Percentiles rank a stretch among this genome's conserved stretches.
Evolutionary conservation across 345 rosid genomes (phyloP).

Genomic region (Psidium friedrichsthalianum): DNA sequence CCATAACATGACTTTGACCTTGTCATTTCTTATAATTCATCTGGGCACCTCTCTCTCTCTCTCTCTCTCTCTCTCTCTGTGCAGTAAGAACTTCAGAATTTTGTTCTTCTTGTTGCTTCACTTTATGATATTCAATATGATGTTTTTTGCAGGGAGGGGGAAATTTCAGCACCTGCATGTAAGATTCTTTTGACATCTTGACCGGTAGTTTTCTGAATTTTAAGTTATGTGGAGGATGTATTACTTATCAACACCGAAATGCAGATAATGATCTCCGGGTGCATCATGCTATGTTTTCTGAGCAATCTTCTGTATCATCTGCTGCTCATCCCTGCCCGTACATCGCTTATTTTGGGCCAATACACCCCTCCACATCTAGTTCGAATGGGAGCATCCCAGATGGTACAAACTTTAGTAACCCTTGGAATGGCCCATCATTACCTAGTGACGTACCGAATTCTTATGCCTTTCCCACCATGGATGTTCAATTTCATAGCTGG

Average conservation of each 20-base stretch:
- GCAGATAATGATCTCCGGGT: conserved; percentile 80
- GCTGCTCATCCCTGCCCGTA: conserved; percentile 85
- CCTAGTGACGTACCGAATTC: conserved; percentile 64
- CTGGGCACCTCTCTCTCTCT: background rate
- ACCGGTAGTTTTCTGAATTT: background rate
- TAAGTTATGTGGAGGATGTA: background rate
- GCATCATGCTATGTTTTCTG: conserved; percentile 59
- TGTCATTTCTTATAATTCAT: background rate
- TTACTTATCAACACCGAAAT: conserved; percentile 8
- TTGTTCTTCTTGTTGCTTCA: background rate
- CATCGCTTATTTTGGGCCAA: conserved; percentile 75
- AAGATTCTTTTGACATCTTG: conserved; percentile 24
- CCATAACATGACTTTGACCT: background rate
- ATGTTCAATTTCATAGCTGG: conserved; percentile 67
- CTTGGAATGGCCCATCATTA: conserved; percentile 69
- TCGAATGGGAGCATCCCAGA: conserved; percentile 59
- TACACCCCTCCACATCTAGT: conserved; percentile 71
- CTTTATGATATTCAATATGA: background rate
- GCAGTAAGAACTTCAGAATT: background rate
- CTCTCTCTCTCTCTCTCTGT: conserved; percentile 1
- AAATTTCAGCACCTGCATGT: conserved; percentile 71
- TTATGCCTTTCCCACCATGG: conserved; percentile 63
- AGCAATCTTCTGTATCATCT: conserved; percentile 60
- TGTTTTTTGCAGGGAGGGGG: conserved; percentile 57
- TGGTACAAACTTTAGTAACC: conserved; percentile 52